Evolutionary conservation across 441 rosid species (phyloP).

Genomic region (Croton setiger): DNA sequence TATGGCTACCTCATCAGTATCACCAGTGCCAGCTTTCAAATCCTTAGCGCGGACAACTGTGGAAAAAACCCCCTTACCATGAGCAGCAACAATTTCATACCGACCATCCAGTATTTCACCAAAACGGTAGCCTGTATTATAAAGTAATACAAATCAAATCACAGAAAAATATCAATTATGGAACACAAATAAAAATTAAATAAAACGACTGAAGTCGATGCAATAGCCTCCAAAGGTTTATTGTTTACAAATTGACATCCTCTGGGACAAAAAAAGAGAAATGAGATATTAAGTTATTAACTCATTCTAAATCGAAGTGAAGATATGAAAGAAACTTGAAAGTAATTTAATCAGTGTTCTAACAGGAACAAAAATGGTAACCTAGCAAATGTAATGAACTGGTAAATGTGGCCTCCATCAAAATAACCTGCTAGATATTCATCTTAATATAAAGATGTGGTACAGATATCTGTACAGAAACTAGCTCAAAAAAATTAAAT

Average conservation of each 20-base stretch:
- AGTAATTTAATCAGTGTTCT: too few species aligned
- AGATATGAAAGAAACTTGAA: background rate
- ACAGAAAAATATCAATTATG: constrained; percentile 1
- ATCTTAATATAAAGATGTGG: too few species aligned
- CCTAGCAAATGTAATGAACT: too few species aligned
- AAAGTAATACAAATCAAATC: background rate
- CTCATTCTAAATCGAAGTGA: background rate
- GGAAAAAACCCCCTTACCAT: constrained; percentile 98
- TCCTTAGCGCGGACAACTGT: constrained; percentile 94
- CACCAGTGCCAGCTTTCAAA: constrained; percentile 64
- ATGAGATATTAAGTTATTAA: background rate
- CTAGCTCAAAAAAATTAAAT: too few species aligned
- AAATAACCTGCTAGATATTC: too few species aligned
- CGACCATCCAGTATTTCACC: constrained; percentile 96
- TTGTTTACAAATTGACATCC: background rate
- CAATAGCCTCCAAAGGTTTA: background rate
- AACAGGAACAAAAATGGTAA: too few species aligned
- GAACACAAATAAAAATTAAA: background rate
- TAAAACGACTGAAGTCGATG: background rate
- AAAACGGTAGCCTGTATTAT: constrained; percentile 69
- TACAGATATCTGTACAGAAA: too few species aligned
- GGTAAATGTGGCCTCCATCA: too few species aligned
- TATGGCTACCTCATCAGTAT: constrained; percentile 89
- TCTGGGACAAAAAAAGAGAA: background rate
- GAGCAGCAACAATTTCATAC: constrained; percentile 92